Evolutionary conservation across 257 asterid genomes (phyloP).

Genomic region (Solanum chilense): DNA sequence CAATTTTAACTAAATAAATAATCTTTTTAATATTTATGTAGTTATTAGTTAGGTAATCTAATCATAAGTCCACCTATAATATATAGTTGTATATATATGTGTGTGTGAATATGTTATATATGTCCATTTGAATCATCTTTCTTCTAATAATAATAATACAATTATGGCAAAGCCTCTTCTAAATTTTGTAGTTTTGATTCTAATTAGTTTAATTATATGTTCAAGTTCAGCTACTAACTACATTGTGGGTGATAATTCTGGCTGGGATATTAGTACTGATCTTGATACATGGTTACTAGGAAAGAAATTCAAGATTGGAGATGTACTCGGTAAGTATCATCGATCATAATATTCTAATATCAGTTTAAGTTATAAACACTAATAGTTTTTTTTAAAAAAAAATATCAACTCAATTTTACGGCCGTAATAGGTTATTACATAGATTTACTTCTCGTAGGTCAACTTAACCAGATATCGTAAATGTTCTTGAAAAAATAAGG

Average conservation of each 20-base stretch:
- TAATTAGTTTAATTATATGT: conserved; percentile 2
- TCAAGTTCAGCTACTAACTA: conserved; percentile 40
- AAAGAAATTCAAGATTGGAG: conserved; percentile 49
- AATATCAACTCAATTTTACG: neutral
- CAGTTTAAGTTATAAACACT: neutral
- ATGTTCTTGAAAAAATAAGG: neutral
- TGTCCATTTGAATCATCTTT: neutral
- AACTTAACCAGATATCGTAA: no score
- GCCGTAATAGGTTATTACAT: no score
- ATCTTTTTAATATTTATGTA: neutral
- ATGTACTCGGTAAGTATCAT: conserved; percentile 44
- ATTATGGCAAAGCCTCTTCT: conserved; percentile 35
- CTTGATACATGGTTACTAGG: conserved; percentile 52
- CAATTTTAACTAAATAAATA: neutral
- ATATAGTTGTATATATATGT: neutral
- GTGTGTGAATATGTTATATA: neutral
- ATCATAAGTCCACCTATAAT: neutral
- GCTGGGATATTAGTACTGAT: conserved; percentile 92
- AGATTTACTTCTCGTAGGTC: no score
- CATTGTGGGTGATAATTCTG: conserved; percentile 61
- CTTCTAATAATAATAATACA: neutral
- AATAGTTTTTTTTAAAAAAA: neutral
- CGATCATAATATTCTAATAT: neutral
- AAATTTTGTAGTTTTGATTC: conserved; percentile 2
- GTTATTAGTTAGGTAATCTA: neutral